Evolutionary conservation across 768 basidiomycete species (phyloP).

Genomic region (Neoboletus subvelutipes): DNA sequence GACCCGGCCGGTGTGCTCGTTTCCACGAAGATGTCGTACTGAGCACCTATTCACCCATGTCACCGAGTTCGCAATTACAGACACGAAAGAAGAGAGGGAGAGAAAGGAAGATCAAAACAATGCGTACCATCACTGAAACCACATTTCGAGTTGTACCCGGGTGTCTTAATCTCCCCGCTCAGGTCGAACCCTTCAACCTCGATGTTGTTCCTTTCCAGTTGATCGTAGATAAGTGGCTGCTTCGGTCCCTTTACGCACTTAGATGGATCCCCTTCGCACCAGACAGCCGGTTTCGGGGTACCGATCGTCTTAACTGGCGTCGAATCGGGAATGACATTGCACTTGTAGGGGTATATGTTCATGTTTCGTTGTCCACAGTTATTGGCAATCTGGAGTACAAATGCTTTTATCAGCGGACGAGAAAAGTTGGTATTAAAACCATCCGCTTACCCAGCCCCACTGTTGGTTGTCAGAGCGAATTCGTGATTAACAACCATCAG

Average conservation of each 20-base stretch:
- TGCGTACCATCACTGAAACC: constrained; percentile 15
- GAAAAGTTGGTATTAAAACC: background rate
- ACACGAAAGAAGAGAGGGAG: background rate
- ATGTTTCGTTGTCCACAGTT: constrained; percentile 12
- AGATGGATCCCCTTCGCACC: constrained; percentile 4
- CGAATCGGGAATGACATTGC: background rate
- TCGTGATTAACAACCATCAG: background rate
- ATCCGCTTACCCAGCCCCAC: constrained; percentile 10
- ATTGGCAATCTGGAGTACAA: constrained; percentile 2
- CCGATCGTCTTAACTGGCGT: constrained; percentile 5
- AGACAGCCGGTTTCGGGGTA: background rate
- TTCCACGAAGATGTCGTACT: constrained; percentile 16
- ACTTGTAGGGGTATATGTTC: background rate
- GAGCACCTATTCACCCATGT: constrained; percentile 12
- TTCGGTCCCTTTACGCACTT: constrained; percentile 15
- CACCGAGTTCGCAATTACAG: background rate
- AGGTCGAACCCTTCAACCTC: background rate
- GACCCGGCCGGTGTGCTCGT: background rate
- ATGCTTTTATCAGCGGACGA: background rate
- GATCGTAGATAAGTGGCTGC: constrained; percentile 1
- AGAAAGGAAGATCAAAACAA: background rate
- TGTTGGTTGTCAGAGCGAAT: background rate
- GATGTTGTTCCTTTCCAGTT: constrained; percentile 9
- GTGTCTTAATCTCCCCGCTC: background rate
- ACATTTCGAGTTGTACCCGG: constrained; percentile 14